A percentile compares a stretch with the other conserved stretches of the same genome.
phyloP scores from a whole-genome alignment of 805 yeast genomes.

The Nakazawaea ishiwadae region DNA sequence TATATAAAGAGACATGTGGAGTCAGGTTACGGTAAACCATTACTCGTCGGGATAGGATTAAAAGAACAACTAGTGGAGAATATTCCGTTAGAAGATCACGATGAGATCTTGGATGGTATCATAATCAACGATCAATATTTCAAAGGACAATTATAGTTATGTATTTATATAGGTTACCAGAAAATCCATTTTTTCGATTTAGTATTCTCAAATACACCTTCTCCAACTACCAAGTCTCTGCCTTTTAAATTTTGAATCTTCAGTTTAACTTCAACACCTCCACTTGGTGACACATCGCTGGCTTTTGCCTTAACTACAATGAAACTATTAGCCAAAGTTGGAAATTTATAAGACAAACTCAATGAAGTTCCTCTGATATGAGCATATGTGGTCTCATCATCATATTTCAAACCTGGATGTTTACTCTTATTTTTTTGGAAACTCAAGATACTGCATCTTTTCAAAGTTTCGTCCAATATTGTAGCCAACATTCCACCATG shows the following conservation, averaged over 20 bases:
- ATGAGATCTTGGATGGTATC: slow-evolving; percentile 52
- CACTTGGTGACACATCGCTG: slow-evolving; percentile 22
- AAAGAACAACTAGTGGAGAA: slow-evolving; percentile 50
- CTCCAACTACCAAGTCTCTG: slow-evolving; percentile 51
- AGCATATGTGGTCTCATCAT: slow-evolving; percentile 18
- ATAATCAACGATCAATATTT: slow-evolving; percentile 34
- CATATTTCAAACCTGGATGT: slow-evolving; percentile 22
- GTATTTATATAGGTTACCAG: slow-evolving; percentile 12
- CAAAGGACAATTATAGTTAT: not conserved
- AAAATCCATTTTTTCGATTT: slow-evolving; percentile 15
- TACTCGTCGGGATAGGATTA: slow-evolving; percentile 61
- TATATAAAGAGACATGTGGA: slow-evolving; percentile 48
- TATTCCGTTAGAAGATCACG: slow-evolving; percentile 61
- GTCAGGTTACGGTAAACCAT: slow-evolving; percentile 31
- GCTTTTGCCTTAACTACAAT: slow-evolving; percentile 56
- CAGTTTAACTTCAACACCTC: slow-evolving; percentile 41
- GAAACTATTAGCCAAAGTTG: slow-evolving; percentile 77
- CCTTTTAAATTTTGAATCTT: slow-evolving; percentile 50
- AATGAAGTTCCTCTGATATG: slow-evolving; percentile 42
- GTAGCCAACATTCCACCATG: slow-evolving; percentile 91
- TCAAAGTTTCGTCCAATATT: slow-evolving; percentile 70
- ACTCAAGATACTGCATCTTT: slow-evolving; percentile 43
- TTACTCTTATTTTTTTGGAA: slow-evolving; percentile 21
- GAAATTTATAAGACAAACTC: slow-evolving; percentile 54
- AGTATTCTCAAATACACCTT: slow-evolving; percentile 33